Percentiles rank a stretch among this genome's conserved stretches.
phyloP scores from a whole-genome alignment of 2,329 filamentous ascomycete species.

The Trichoderma oligosporum region DNA sequence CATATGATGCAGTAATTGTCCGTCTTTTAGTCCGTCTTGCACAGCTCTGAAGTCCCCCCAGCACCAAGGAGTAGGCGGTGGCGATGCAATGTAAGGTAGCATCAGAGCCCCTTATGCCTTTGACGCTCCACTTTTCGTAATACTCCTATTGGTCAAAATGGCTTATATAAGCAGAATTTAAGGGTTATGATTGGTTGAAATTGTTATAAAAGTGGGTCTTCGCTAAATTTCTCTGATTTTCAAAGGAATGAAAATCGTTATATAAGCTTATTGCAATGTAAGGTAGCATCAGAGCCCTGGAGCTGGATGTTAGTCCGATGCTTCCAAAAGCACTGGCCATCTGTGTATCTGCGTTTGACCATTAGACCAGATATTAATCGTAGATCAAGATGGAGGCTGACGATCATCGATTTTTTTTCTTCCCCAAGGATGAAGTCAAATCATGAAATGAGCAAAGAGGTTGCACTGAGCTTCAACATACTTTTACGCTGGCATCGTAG shows the following conservation, averaged over 20 bases:
- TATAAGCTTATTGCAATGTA: no score
- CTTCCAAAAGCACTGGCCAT: constrained; percentile 14
- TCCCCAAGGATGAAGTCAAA: neutral
- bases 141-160: no score
- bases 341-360: constrained; percentile 1
- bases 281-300: neutral
- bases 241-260: neutral
- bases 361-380: constrained; percentile 8
- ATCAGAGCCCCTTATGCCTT: constrained; percentile 3
- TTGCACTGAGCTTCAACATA: neutral
- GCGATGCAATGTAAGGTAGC: neutral
- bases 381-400: constrained; percentile 15
- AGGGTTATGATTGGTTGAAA: no score
- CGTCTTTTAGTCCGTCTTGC: neutral
- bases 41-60: neutral
- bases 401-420: neutral
- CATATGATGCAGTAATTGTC: neutral
- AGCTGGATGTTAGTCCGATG: constrained; percentile 1
- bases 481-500: neutral
- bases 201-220: no score
- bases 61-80: neutral
- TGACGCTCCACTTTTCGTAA: no score
- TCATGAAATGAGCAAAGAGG: neutral
- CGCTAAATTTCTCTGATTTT: neutral
- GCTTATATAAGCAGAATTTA: no score